Percentiles rank a stretch among this genome's conserved stretches.
Evolutionary conservation across 164 flowering plant genomes (phyloP).

Genomic region (Piper longum): DNA sequence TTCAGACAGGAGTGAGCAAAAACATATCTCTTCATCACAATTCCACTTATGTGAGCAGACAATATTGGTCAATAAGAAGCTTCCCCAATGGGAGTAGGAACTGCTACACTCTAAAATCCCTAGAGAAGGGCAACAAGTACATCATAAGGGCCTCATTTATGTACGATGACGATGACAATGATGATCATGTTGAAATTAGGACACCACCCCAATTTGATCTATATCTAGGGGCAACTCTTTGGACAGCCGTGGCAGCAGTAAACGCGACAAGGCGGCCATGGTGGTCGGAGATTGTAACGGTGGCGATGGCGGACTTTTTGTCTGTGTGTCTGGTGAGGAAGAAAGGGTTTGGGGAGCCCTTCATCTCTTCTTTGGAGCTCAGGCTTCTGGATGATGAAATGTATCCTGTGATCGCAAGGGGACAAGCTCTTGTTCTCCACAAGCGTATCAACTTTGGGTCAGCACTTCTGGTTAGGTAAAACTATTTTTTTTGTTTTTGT

Average conservation of each 20-base stretch:
- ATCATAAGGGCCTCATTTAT: slow-evolving; percentile 4
- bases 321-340: slow-evolving; percentile 27
- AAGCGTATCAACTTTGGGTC: no score
- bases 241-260: slow-evolving; percentile 16
- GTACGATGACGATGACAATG: slow-evolving; percentile 13
- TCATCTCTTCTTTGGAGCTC: slow-evolving; percentile 28
- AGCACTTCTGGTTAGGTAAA: no score
- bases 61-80: background rate
- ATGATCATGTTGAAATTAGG: slow-evolving; percentile 2
- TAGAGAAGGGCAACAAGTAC: slow-evolving; percentile 1
- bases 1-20: background rate
- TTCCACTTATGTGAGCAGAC: background rate
- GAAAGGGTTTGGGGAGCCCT: slow-evolving; percentile 25
- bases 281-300: slow-evolving; percentile 17
- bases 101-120: background rate
- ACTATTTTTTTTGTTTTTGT: no score
- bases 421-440: no score
- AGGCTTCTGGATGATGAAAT: slow-evolving; percentile 11
- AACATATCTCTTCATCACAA: background rate
- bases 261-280: background rate
- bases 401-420: slow-evolving; percentile 4
- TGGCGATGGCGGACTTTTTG: slow-evolving; percentile 7
- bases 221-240: slow-evolving; percentile 17
- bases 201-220: slow-evolving; percentile 18
- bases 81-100: slow-evolving; percentile 1